Conservation (phyloP, 768 basidiomycete species). For the Tricholoma sp. region DNA sequence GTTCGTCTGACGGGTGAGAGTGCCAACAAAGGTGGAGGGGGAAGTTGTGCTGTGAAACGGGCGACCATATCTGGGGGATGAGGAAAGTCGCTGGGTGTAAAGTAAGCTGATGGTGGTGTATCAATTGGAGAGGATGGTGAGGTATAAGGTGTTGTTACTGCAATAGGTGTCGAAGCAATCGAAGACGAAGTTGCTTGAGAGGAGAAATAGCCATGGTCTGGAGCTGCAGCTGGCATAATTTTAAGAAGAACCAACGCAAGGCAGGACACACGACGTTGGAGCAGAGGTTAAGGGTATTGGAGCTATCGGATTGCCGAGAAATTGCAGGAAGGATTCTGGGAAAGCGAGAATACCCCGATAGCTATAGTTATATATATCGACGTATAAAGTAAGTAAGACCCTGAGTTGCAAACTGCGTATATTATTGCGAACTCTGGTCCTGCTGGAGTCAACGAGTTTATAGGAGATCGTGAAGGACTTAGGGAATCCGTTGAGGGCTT, state of each 20-base stretch:
- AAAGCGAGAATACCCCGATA: too few species aligned
- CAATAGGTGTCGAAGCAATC: conserved; percentile 5
- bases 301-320: conserved; percentile 5
- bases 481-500: not conserved
- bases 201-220: conserved; percentile 3
- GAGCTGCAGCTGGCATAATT: conserved; percentile 3
- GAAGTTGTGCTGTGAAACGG: conserved; percentile 24
- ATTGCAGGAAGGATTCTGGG: not conserved
- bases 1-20: conserved; percentile 15
- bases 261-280: conserved; percentile 8
- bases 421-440: not conserved
- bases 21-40: conserved; percentile 21
- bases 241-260: conserved; percentile 9
- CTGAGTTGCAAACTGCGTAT: not conserved
- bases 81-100: conserved; percentile 1
- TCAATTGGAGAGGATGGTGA: conserved; percentile 1
- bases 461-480: not conserved
- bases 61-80: conserved; percentile 18
- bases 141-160: conserved; percentile 9
- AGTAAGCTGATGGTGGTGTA: not conserved
- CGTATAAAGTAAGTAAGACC: not conserved
- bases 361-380: not conserved
- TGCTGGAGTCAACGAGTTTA: not conserved
- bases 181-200: conserved; percentile 9
- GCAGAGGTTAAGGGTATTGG: conserved; percentile 10